A percentile compares a stretch with the other conserved stretches of the same genome.
Conservation (phyloP, 129 eudicot species). For the Flaveria sonorensis region DNA sequence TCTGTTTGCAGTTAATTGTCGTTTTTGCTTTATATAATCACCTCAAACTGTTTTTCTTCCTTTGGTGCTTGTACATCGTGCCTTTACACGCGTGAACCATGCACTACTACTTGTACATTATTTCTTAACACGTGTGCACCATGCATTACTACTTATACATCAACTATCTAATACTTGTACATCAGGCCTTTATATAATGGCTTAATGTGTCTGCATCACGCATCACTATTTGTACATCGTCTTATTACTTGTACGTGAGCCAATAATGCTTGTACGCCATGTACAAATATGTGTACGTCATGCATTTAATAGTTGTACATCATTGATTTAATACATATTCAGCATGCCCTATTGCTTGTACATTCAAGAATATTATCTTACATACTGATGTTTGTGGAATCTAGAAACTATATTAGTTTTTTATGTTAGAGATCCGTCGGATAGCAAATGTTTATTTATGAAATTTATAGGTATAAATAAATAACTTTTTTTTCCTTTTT, state of each 20-base stretch:
- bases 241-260: not conserved
- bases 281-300: not conserved
- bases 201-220: not conserved
- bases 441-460: too few relatives aligned
- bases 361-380: too few relatives aligned
- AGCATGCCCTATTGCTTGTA: too few relatives aligned
- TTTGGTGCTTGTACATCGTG: slow-evolving; percentile 26
- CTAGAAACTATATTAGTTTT: too few relatives aligned
- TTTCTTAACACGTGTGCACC: not conserved
- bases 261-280: slow-evolving; percentile 6
- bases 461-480: too few relatives aligned
- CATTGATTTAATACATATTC: too few relatives aligned
- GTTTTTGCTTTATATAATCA: slow-evolving; percentile 20
- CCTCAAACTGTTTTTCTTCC: slow-evolving; percentile 26
- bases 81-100: slow-evolving; percentile 18
- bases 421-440: too few relatives aligned
- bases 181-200: not conserved
- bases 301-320: slow-evolving; percentile 1
- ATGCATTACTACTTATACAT: not conserved
- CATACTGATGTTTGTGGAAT: too few relatives aligned
- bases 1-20: slow-evolving; percentile 31
- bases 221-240: not conserved
- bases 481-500: too few relatives aligned
- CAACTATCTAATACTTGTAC: not conserved
- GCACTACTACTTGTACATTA: slow-evolving; percentile 8